A percentile compares a stretch with the other conserved stretches of the same genome.
phyloP scores from a whole-genome alignment of 1,139 yeast genomes.

The Pichia sp. region DNA sequence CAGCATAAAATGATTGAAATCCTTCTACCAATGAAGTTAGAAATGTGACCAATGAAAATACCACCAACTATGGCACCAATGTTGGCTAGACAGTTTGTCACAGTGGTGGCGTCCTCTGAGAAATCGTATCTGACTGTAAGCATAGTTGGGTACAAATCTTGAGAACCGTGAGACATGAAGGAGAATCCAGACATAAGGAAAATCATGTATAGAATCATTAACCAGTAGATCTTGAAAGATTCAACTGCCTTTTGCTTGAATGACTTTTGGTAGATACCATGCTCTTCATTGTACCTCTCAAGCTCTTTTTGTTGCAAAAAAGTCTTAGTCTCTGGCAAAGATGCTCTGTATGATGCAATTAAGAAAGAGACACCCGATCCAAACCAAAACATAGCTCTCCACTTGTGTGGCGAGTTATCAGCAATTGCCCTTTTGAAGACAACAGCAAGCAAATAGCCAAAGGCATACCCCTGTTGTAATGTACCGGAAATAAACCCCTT shows the following conservation, averaged over 20 bases:
- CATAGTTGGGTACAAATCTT: conserved; percentile 65
- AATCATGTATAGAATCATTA: conserved; percentile 42
- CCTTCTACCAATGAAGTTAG: conserved; percentile 56
- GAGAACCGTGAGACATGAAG: conserved; percentile 69
- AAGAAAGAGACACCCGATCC: conserved; percentile 63
- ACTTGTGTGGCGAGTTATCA: conserved; percentile 44
- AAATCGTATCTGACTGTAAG: conserved; percentile 47
- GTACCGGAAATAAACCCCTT: conserved; percentile 60
- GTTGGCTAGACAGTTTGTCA: conserved; percentile 63
- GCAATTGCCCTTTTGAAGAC: conserved; percentile 57
- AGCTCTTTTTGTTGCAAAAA: conserved; percentile 31
- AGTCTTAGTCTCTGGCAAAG: conserved; percentile 54
- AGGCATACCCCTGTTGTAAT: conserved; percentile 67
- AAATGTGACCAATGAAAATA: conserved; percentile 51
- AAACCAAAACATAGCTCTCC: conserved; percentile 81
- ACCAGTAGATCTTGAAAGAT: conserved; percentile 36
- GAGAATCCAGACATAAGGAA: conserved; percentile 57
- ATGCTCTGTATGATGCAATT: conserved; percentile 46
- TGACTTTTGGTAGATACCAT: conserved; percentile 22
- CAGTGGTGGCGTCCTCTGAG: conserved; percentile 47
- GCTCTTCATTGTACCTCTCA: conserved; percentile 26
- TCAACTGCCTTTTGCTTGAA: conserved; percentile 26
- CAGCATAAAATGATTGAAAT: conserved; percentile 51
- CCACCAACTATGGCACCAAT: conserved; percentile 68
- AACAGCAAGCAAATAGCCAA: conserved; percentile 61